Base-by-base conservation (phyloP, 768 basidiomycete genomes). In the Kwoniella sp. region DNA sequence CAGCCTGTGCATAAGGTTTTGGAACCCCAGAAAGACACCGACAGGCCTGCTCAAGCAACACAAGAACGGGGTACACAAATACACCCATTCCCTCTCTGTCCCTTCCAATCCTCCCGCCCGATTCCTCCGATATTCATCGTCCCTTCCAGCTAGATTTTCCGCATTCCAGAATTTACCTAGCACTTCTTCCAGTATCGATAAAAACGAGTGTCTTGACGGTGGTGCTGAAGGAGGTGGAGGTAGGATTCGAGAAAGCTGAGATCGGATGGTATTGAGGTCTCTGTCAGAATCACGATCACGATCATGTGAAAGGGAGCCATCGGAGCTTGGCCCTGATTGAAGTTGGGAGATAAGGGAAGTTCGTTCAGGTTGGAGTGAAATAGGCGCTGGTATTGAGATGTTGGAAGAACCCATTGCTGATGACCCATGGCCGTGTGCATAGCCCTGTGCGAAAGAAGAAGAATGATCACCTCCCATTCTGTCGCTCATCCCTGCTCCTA, bases 11-110 rank as follows among this genome's bases (percentile, higher is more conserved):
- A 68, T 72, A 44, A 77, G 56, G 29, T 74, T 69, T 50, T 69
- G 65, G 40, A 77, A 77, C 2, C 69, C 72, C n/a, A 72, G 54
- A 44, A 65, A 77, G n/a, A 77, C 56, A 0, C 70, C 73, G 10
- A 67, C 62, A 21, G 72, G 70, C 26, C 71, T 53, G 25, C 60
- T 66, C 52, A 72, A 52, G 44, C 69, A 70, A 44, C 75, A 77
- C 56, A 71, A 26, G 53, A 77, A 77, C 7, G 75, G 75, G 37
- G 75, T 77, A 48, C 57, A 66, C 17, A 77, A 37, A 36, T 67
- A 72, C 5, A 77, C 66, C 75, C 72, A 77, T 44, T 73, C 64
- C 22, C 33, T 59, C 50, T 73, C 70, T 3, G 33, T 61, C 7
- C 54, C 46, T 6, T 64, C 63, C 30, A 60, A 36, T 2, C 65